These are phyloP conservation scores for Sabuloglossum arenarium DNA, from an alignment of 495 filamentous ascomycete genomes.

Conservation along the genomic window DNA sequence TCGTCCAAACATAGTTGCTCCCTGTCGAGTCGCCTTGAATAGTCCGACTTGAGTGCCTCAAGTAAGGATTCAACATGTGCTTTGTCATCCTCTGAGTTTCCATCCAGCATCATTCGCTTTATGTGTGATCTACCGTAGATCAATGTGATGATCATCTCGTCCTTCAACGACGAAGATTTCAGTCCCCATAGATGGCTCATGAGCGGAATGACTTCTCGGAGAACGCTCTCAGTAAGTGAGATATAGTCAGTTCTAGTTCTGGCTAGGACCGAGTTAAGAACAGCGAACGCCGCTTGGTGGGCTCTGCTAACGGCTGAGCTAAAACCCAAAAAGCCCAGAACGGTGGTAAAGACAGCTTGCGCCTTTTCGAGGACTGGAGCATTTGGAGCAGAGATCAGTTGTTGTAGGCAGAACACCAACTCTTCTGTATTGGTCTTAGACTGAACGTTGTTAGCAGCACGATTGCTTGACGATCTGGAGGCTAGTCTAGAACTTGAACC, in stretches of 20 bases:
- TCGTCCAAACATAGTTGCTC: conserved; percentile 63
- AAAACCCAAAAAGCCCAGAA: conserved; percentile 40
- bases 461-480: neutral
- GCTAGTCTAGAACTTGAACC: neutral
- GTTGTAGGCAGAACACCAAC: conserved; percentile 41
- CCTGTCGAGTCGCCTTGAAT: conserved; percentile 44
- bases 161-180: conserved; percentile 36
- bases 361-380: conserved; percentile 43
- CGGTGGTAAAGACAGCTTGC: conserved; percentile 31
- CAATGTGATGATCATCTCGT: conserved; percentile 54
- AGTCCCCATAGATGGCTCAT: conserved; percentile 54
- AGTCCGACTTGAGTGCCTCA: conserved; percentile 48
- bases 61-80: conserved; percentile 29
- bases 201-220: conserved; percentile 42
- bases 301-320: conserved; percentile 35
- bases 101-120: conserved; percentile 20
- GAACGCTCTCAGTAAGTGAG: conserved; percentile 32
- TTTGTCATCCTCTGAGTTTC: conserved; percentile 12
- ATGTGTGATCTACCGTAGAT: conserved; percentile 43
- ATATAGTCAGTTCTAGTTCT: conserved; percentile 46
- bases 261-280: conserved; percentile 49
- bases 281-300: conserved; percentile 49
- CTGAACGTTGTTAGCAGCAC: neutral
- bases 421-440: conserved; percentile 26
- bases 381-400: conserved; percentile 44